Evolutionary conservation across 2,329 filamentous ascomycete genomes (phyloP).

Genomic region (Alternaria dauci): DNA sequence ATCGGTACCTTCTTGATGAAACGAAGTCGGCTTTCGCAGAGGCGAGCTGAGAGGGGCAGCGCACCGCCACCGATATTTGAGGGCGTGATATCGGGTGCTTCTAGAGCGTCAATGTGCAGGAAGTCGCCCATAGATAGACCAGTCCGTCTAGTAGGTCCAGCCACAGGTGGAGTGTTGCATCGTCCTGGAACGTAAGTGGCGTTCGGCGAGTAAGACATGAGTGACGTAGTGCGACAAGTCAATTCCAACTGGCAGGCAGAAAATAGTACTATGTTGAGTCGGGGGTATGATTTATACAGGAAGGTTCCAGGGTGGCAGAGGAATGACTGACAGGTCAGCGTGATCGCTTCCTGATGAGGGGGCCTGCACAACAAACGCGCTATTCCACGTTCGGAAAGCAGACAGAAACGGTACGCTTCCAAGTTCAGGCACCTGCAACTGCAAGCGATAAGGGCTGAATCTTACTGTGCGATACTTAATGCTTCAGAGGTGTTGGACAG

Average conservation of each 20-base stretch:
- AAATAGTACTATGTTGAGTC: background rate
- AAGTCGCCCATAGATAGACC: background rate
- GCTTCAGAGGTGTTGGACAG: background rate
- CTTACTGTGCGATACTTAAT: background rate
- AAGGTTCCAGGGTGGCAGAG: background rate
- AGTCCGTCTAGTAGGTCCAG: background rate
- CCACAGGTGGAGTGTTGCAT: background rate
- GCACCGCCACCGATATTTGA: background rate
- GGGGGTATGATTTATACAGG: background rate
- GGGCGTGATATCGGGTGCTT: background rate
- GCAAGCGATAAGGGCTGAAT: background rate
- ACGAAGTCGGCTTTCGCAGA: background rate
- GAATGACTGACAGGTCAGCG: background rate
- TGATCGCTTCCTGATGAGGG: background rate
- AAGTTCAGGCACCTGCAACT: background rate
- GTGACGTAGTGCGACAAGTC: background rate
- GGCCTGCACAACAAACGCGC: conserved; percentile 1
- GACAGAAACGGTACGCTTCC: background rate
- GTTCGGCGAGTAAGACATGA: background rate
- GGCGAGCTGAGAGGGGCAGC: background rate
- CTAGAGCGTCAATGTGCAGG: background rate
- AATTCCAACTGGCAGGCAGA: background rate
- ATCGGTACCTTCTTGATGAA: conserved; percentile 2
- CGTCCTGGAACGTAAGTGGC: background rate
- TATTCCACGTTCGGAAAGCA: background rate